Evolutionary conservation across 2,329 filamentous ascomycete species (phyloP), one percentile per base, ranked within the genome.

Genomic region (Leptographium galeiforme): DNA sequence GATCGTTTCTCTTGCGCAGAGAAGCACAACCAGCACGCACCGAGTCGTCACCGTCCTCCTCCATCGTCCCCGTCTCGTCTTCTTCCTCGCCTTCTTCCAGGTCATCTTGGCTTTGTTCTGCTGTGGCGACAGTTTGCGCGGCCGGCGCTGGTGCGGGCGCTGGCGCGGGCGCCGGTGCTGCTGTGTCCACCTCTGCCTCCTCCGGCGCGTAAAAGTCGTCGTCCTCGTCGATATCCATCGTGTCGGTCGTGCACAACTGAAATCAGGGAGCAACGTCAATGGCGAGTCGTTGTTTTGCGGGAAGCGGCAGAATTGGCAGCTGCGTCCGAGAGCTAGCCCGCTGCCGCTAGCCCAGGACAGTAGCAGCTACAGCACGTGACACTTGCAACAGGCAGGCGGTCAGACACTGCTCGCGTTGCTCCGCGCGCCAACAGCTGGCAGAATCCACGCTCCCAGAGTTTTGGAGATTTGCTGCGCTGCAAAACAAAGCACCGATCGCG

Each of bases 121-220:
- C 64, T 49, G 64, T 50, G 16, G 64, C 60, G 11, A 64, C 58
- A 6, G 43, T 25, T 7, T 48, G 34, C 18, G 40, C 25, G 10
- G 41, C 12, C 19, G 33, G 14, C n/a, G 51, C 19, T 19, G 44
- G 33, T 8, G 52, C 34, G 34, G 33, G 16, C 18, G 45, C 19
- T 8, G 38, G 25, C 6, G 64, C 59, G 13, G 63, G 58, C 25
- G 56, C 54, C 44, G 56, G 51, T 11, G 58, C 48, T 7, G 73
- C 63, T 4, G 64, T 57, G 32, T 65, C 61, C 19, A 63, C 61
- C 50, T 69, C 69, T 41, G 73, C 70, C 64, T 82, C 79, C 56
- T 83, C 80, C 1, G 77, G 75, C 55, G 75, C 76, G 63, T 84
- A 84, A 61, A 84, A 81, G 66, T 84, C 81, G 58, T 84, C 81